phyloP scores from a whole-genome alignment of 2,329 filamentous ascomycete genomes.

The Cercospora sesami region DNA sequence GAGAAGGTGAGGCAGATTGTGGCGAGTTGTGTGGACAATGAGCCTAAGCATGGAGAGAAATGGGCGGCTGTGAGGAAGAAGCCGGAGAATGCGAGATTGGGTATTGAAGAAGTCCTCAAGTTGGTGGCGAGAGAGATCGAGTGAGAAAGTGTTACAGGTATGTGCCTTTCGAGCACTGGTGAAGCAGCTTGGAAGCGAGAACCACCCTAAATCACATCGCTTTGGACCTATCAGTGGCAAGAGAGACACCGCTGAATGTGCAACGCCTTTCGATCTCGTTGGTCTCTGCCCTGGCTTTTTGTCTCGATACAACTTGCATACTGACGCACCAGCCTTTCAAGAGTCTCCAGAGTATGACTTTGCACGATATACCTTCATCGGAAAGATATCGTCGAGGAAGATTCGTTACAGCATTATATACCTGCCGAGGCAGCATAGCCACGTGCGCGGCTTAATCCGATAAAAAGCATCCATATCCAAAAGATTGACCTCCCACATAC shows the following conservation, averaged over 20 bases:
- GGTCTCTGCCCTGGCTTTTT: neutral
- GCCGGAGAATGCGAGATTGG: conserved; percentile 73
- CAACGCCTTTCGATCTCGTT: neutral
- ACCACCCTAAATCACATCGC: neutral
- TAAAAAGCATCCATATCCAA: neutral
- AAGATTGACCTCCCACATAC: neutral
- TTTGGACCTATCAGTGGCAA: neutral
- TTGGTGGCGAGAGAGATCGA: conserved; percentile 60
- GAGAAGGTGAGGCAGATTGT: conserved; percentile 88
- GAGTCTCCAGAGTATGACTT: neutral
- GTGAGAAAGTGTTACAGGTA: neutral
- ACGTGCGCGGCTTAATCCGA: neutral
- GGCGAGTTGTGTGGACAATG: conserved; percentile 74
- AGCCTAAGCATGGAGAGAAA: conserved; percentile 87
- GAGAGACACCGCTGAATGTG: neutral
- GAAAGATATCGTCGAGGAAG: neutral
- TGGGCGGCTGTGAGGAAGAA: conserved; percentile 89
- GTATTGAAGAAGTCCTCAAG: conserved; percentile 78
- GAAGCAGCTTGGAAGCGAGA: neutral
- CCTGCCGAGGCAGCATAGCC: too few species aligned
- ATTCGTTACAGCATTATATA: neutral
- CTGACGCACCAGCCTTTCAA: neutral
- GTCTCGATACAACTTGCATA: neutral
- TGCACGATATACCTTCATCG: neutral
- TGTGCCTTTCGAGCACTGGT: neutral